Evolutionary conservation across 192 early-diverging fungal genomes (phyloP), one percentile per base, ranked within the genome.

Genomic region (Rhizophagus sp.): DNA sequence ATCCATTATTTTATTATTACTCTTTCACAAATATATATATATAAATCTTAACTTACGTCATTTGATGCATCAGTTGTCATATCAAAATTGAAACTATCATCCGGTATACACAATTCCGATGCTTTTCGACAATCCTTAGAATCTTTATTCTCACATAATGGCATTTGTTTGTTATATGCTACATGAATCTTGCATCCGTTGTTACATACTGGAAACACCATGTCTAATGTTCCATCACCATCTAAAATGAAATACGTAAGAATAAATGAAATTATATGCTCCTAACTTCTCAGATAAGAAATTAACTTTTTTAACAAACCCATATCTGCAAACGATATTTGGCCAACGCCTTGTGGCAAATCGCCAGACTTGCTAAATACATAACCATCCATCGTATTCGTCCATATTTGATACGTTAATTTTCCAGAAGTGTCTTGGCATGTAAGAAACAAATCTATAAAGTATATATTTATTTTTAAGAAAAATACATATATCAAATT

Each of bases 281-380:
- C 11, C 25, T 3, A 1, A n/a, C 24, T 24, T 22, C 33, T 22
- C 34, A 57, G 67, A 34, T 24, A 47, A 61, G 11, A 83, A 49
- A 75, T 30, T 34, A 65, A 49, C 10, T 27, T 63, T 25, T 61
- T 27, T 36, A 34, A 72, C 81, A 69, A 67, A 90, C 89, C 93
- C 78, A 98, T 94, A 78, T 98, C 97, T 25, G 94, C 95, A 88
- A 98, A 97, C 4, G 93, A 89, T 41, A 98, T 87, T 36, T 89
- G 93, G 4, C 96, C 97, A 49, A 90, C 83, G 11, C 87, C 87
- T 0, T 82, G 74, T 10, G 95, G 95, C 50, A 97, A 82, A 36
- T 85, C 79, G 5, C 92, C 87, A 8, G 83, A 82, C 86, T 83
- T n/a, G 87, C 87, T 78, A 76, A 93, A 91, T 44, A 82, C 80